A percentile compares a stretch with the other conserved stretches of the same genome.
Evolutionary conservation across 148 eudicot genomes (phyloP).

Genomic region (Arctostaphylos glauca): DNA sequence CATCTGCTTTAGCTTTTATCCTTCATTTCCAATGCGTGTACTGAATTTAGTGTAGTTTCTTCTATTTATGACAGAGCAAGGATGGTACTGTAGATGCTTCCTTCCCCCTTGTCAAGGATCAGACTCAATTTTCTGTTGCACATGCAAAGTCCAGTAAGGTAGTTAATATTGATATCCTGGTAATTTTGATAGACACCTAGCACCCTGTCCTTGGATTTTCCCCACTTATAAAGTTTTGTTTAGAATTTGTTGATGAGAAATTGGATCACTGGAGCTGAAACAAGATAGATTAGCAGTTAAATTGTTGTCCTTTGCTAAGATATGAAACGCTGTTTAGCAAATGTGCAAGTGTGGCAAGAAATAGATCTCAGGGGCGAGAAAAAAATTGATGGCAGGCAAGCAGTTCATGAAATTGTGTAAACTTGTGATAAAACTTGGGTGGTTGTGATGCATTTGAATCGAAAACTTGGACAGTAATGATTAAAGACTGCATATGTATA

Average conservation of each 20-base stretch:
- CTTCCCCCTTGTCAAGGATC: constrained; percentile 42
- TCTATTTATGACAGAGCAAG: constrained; percentile 23
- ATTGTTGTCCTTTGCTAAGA: background rate
- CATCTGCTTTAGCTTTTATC: constrained; percentile 2
- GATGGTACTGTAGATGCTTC: constrained; percentile 40
- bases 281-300: background rate
- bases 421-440: background rate
- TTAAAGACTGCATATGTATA: background rate
- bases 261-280: background rate
- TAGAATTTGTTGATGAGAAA: constrained; percentile 1
- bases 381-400: background rate
- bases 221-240: background rate
- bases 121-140: constrained; percentile 34
- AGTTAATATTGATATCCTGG: background rate
- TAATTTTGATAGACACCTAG: background rate
- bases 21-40: background rate
- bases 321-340: background rate
- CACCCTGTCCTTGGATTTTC: background rate
- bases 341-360: background rate
- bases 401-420: background rate
- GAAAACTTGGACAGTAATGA: background rate
- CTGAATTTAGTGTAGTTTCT: background rate
- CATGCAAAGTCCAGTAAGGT: constrained; percentile 45
- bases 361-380: background rate
- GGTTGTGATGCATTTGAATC: constrained; percentile 1